A percentile compares a stretch with the other conserved stretches of the same genome.
phyloP scores from a whole-genome alignment of 108 stramenopile genomes.

The Cyclotella atomus region DNA sequence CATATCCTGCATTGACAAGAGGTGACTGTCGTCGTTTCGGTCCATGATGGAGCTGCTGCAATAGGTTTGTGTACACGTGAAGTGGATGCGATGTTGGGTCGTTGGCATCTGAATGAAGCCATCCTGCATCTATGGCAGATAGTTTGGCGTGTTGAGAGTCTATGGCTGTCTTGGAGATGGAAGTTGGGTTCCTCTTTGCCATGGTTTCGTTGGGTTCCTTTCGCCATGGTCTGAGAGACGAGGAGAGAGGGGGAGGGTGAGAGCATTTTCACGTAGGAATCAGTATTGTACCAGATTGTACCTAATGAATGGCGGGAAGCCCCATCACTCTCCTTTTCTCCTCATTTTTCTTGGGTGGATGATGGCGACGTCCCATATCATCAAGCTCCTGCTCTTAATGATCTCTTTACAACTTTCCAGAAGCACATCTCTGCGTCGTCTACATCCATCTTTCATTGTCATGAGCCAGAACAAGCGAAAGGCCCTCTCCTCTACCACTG shows the following conservation, averaged over 20 bases:
- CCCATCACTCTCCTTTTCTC: background rate
- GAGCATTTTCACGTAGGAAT: no score
- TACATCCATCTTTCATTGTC: background rate
- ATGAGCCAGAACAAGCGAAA: slow-evolving; percentile 5
- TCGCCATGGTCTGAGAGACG: background rate
- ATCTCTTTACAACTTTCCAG: background rate
- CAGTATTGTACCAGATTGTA: no score
- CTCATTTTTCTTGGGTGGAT: no score
- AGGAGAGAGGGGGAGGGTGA: no score
- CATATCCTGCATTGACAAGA: slow-evolving; percentile 85
- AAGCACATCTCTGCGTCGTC: background rate
- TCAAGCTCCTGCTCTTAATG: slow-evolving; percentile 6
- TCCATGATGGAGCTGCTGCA: slow-evolving; percentile 15
- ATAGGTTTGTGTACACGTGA: slow-evolving; percentile 21
- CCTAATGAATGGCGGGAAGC: background rate
- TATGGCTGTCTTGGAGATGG: slow-evolving; percentile 65
- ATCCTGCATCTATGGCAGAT: slow-evolving; percentile 62
- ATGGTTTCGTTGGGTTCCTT: background rate
- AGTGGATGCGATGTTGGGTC: slow-evolving; percentile 15
- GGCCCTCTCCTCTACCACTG: background rate
- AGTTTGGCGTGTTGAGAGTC: slow-evolving; percentile 75
- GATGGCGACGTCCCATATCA: no score
- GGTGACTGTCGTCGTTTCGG: slow-evolving; percentile 62
- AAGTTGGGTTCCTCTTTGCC: slow-evolving; percentile 16
- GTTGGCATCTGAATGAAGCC: slow-evolving; percentile 20